Evolutionary conservation across 1,284 basidiomycete genomes (phyloP).

Genomic region (Ceratobasidium sp.): DNA sequence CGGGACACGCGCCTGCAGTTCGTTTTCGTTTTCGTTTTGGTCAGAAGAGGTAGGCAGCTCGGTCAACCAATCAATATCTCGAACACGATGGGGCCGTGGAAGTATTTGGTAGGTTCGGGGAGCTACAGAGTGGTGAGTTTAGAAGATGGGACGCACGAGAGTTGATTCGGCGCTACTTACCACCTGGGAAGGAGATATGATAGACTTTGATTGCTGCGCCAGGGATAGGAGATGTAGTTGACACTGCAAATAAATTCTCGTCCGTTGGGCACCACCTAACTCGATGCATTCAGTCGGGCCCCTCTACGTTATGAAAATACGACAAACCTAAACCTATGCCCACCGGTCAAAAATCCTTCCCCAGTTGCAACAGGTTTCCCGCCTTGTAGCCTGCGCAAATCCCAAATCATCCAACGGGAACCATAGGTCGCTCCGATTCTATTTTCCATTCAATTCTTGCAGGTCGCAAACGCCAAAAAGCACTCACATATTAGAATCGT

Average conservation of each 20-base stretch:
- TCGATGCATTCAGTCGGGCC: constrained; percentile 44
- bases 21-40: constrained; percentile 38
- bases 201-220: constrained; percentile 78
- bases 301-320: constrained; percentile 17
- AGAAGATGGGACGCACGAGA: not conserved
- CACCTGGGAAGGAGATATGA: constrained; percentile 70
- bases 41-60: constrained; percentile 63
- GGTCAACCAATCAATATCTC: constrained; percentile 79
- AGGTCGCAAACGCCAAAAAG: not conserved
- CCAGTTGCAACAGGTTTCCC: constrained; percentile 75
- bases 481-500: constrained; percentile 75
- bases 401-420: constrained; percentile 77
- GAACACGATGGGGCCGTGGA: constrained; percentile 71
- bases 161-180: constrained; percentile 31
- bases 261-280: constrained; percentile 81
- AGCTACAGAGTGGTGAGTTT: constrained; percentile 54
- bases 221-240: constrained; percentile 64
- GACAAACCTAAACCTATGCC: constrained; percentile 73
- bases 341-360: constrained; percentile 72
- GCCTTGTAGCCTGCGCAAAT: constrained; percentile 74
- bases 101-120: constrained; percentile 72
- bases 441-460: constrained; percentile 39
- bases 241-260: constrained; percentile 79
- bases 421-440: constrained; percentile 82
- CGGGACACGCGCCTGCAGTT: constrained; percentile 27